Percentiles rank a stretch among this genome's conserved stretches.
These are phyloP conservation scores for Xylariaceae sp. DNA, from an alignment of 2,329 filamentous ascomycete genomes.

Conservation along the genomic window DNA sequence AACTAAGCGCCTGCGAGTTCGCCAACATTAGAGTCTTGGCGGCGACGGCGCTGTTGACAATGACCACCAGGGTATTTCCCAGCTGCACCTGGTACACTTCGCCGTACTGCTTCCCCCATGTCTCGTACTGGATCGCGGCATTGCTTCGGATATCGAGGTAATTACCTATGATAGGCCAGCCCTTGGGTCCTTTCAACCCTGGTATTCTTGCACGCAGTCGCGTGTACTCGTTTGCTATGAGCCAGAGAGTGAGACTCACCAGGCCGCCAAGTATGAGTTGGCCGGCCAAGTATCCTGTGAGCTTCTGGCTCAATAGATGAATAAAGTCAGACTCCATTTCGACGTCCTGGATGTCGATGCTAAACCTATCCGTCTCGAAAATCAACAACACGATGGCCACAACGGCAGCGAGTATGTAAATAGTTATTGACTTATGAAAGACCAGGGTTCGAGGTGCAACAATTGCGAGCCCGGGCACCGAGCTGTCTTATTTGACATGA, in stretches of 20 bases:
- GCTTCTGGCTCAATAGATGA: constrained; percentile 2
- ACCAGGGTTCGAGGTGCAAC: no score
- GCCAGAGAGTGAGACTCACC: constrained; percentile 15
- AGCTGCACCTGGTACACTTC: constrained; percentile 62
- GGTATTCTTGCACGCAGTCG: constrained; percentile 24
- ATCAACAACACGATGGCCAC: no score
- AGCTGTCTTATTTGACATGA: no score
- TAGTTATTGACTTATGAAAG: no score
- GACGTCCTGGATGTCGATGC: neutral
- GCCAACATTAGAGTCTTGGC: constrained; percentile 72
- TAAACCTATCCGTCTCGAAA: no score
- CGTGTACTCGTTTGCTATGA: constrained; percentile 26
- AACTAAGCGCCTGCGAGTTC: constrained; percentile 72
- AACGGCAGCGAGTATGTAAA: no score
- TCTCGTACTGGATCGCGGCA: constrained; percentile 44
- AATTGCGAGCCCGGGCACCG: no score
- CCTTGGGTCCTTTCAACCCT: constrained; percentile 25
- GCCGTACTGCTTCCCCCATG: constrained; percentile 56
- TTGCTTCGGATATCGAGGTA: constrained; percentile 54
- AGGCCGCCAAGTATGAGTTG: constrained; percentile 6
- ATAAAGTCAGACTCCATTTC: constrained; percentile 8
- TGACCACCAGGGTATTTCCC: constrained; percentile 67
- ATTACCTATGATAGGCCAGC: constrained; percentile 51
- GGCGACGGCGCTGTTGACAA: constrained; percentile 71
- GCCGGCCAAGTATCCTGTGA: neutral